phyloP scores from a whole-genome alignment of 805 yeast species.

The Starmera quercuum region DNA sequence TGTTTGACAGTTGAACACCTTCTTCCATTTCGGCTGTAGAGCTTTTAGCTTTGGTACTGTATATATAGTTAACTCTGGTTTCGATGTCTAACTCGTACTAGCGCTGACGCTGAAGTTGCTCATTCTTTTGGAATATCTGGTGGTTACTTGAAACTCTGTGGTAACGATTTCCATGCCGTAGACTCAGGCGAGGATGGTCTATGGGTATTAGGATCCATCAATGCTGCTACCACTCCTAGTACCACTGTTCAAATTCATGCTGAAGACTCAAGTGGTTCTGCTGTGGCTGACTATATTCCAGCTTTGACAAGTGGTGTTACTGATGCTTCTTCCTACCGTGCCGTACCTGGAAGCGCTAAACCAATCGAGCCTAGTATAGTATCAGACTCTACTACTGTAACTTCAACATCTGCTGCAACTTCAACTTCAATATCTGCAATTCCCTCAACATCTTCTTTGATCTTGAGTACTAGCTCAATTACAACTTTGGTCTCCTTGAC shows the following conservation, averaged over 20 bases:
- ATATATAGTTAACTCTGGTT: no score
- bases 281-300: background rate
- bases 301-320: background rate
- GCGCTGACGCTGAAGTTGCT: background rate
- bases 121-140: slow-evolving; percentile 1
- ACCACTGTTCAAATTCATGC: background rate
- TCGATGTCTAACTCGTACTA: no score
- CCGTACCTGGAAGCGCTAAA: background rate
- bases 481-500: no score
- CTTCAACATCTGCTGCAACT: background rate
- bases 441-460: no score
- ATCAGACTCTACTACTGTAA: no score
- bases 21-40: no score
- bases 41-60: no score
- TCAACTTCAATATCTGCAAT: background rate
- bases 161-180: slow-evolving; percentile 4
- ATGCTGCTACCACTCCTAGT: slow-evolving; percentile 3
- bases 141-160: slow-evolving; percentile 3
- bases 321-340: background rate
- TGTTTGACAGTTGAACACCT: no score
- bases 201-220: slow-evolving; percentile 3
- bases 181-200: slow-evolving; percentile 1
- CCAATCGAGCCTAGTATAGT: background rate
- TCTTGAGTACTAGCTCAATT: no score
- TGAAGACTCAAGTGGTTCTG: background rate